A percentile compares a stretch with the other conserved stretches of the same genome.
These are phyloP conservation scores for Paecilomyces sp. DNA, from an alignment of 2,329 filamentous ascomycete genomes.

Conservation along the genomic window DNA sequence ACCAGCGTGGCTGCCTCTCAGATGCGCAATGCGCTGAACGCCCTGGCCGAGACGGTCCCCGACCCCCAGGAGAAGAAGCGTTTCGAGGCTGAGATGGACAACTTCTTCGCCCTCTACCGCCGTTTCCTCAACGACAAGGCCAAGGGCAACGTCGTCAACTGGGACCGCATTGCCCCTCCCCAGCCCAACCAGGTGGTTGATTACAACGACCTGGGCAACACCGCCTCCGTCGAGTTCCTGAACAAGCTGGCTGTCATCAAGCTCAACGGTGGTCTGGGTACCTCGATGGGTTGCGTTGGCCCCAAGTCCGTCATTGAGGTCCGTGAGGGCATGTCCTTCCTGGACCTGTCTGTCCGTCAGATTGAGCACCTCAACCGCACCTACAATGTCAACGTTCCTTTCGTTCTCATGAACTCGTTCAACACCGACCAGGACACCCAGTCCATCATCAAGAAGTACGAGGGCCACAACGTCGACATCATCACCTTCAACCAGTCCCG, in stretches of 20 bases:
- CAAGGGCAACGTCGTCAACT: conserved; percentile 92
- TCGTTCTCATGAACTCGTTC: conserved; percentile 99
- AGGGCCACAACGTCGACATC: conserved; percentile 99
- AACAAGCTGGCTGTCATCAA: conserved; percentile 98
- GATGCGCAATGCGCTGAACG: conserved; percentile 97
- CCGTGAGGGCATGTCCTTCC: conserved; percentile 99
- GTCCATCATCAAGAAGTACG: conserved; percentile 99
- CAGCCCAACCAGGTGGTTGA: conserved; percentile 90
- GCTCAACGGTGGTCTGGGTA: conserved; percentile 98
- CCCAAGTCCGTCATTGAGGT: conserved; percentile 99
- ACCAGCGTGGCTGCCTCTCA: conserved; percentile 96
- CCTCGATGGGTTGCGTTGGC: conserved; percentile 98
- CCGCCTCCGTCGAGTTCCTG: conserved; percentile 86
- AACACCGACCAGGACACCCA: conserved; percentile 98
- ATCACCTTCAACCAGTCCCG: conserved; percentile 99
- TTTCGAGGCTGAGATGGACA: conserved; percentile 99
- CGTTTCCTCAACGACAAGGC: conserved; percentile 98
- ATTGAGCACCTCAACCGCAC: conserved; percentile 99
- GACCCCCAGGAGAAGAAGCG: conserved; percentile 68
- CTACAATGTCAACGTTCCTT: conserved; percentile 93
- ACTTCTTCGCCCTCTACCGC: conserved; percentile 98
- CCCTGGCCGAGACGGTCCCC: conserved; percentile 80
- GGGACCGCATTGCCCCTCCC: conserved; percentile 93
- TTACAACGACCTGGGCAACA: conserved; percentile 83
- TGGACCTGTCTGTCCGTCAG: conserved; percentile 96